Base-by-base conservation (phyloP, 2,329 filamentous ascomycete species). In the Aspergillus pseudotamarii region DNA sequence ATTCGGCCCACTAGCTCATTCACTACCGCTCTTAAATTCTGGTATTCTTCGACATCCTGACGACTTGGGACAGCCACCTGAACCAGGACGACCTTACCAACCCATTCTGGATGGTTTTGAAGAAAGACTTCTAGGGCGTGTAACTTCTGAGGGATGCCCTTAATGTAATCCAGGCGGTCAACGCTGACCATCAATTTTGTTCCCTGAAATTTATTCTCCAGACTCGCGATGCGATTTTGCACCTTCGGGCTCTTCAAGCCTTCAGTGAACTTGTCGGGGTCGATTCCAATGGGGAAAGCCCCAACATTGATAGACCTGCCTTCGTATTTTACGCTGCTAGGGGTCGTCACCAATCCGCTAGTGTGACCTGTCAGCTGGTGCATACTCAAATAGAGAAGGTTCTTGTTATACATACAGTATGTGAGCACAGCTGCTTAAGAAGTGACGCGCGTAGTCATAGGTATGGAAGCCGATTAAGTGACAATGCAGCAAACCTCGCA, bases 391-490 rank as follows among this genome's bases (percentile, higher is more conserved):
- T 9, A 59, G 28, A 46, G 10, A 21, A 26, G 8, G 6, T 41
- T 41, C 19, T 43, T 19, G 41, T 19, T 21, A 21, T 19, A 50
- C 85, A 77, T 82, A 90, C 82, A 96, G 84, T 69, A 97, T 95
- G 68, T 93, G 89, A 16, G 92, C 93, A 80, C 94, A 97, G 73
- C 91, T 94, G 80, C 92, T 96, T 66, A 97, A 82, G 81, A 97
- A 97, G 79, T 97, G 94, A 57, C 94, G 87, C 28, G 93, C 93
- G 73, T 97, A 97, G 81, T 97, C 93, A 81, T 97, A 97, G 26
- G 94, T 97, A 79, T 97, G 94, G 83, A 97, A 97, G 41, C 94
- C 94, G 74, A 97, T 92, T 63, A 97, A 82, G 75, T 97, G 94
- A 81, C 93, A 96, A 75, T 96, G 90, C 45, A 97, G 84, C 54